A percentile compares a stretch with the other conserved stretches of the same genome.
Conservation (phyloP, 306 rosid species). For the Rosa lucieae region DNA sequence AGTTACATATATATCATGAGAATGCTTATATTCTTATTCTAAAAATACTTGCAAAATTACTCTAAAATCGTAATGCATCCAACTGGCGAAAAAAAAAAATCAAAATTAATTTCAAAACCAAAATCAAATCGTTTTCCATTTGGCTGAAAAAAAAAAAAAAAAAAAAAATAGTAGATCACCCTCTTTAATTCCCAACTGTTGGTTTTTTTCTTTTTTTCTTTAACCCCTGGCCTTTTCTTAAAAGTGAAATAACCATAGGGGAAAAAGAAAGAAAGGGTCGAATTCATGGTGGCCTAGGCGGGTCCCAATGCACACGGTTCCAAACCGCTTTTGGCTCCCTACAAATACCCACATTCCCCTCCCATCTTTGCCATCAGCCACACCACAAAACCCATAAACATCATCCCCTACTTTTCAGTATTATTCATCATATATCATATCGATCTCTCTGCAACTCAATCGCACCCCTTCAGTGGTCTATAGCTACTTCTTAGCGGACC, state of each 20-base stretch:
- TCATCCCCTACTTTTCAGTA: constrained; percentile 10
- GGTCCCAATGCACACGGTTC: constrained; percentile 85
- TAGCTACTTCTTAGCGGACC: constrained; percentile 1
- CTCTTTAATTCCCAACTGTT: neutral
- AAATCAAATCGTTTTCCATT: too few species aligned
- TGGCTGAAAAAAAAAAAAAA: too few species aligned
- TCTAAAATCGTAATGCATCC: neutral
- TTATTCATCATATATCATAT: neutral
- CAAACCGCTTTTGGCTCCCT: constrained; percentile 44
- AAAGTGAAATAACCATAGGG: neutral
- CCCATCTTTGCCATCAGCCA: constrained; percentile 39
- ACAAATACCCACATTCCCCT: constrained; percentile 66
- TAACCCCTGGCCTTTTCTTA: neutral
- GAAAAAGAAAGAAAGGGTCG: neutral
- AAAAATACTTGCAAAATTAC: neutral
- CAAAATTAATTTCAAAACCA: too few species aligned
- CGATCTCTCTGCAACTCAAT: constrained; percentile 35
- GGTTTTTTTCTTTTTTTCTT: neutral
- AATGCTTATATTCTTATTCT: too few species aligned
- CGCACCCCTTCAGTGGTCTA: constrained; percentile 53
- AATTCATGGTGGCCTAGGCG: constrained; percentile 3
- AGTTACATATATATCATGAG: neutral
- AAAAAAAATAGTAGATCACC: neutral
- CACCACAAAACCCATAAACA: constrained; percentile 36
- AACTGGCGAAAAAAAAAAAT: too few species aligned